Evolutionary conservation across 192 early-diverging fungal genomes (phyloP).

Genomic region (Coemansia sp.): DNA sequence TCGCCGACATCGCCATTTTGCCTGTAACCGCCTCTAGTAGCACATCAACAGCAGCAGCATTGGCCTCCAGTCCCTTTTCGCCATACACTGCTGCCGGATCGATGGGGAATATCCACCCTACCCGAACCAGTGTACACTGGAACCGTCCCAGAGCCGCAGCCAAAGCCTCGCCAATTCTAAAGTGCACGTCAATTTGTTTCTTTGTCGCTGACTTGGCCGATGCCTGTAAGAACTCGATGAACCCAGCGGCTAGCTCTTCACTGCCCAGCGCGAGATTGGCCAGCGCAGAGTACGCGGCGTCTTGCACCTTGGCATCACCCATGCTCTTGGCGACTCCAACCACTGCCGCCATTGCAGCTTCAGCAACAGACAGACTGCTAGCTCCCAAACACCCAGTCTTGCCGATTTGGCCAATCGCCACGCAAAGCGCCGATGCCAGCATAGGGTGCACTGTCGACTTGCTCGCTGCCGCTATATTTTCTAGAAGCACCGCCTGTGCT

Average conservation of each 20-base stretch:
- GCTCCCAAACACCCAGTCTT: background rate
- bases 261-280: slow-evolving; percentile 63
- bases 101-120: slow-evolving; percentile 32
- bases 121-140: slow-evolving; percentile 22
- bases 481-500: background rate
- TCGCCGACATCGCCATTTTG: slow-evolving; percentile 25
- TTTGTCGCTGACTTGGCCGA: slow-evolving; percentile 60
- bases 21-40: slow-evolving; percentile 13
- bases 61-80: slow-evolving; percentile 14
- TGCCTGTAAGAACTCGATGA: slow-evolving; percentile 54
- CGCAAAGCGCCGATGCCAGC: slow-evolving; percentile 59
- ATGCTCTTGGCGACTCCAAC: slow-evolving; percentile 53
- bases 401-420: slow-evolving; percentile 71
- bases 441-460: slow-evolving; percentile 48
- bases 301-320: slow-evolving; percentile 78
- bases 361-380: background rate
- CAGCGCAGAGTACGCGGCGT: slow-evolving; percentile 64
- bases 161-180: slow-evolving; percentile 81
- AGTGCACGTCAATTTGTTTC: slow-evolving; percentile 79
- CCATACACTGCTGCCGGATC: slow-evolving; percentile 20
- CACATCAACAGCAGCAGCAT: slow-evolving; percentile 6
- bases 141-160: slow-evolving; percentile 44
- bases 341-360: slow-evolving; percentile 20
- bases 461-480: slow-evolving; percentile 1
- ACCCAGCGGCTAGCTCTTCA: slow-evolving; percentile 11